Evolutionary conservation across 192 early-diverging fungal genomes (phyloP), one percentile per base, ranked within the genome.

Genomic region (Physocladia obscura): DNA sequence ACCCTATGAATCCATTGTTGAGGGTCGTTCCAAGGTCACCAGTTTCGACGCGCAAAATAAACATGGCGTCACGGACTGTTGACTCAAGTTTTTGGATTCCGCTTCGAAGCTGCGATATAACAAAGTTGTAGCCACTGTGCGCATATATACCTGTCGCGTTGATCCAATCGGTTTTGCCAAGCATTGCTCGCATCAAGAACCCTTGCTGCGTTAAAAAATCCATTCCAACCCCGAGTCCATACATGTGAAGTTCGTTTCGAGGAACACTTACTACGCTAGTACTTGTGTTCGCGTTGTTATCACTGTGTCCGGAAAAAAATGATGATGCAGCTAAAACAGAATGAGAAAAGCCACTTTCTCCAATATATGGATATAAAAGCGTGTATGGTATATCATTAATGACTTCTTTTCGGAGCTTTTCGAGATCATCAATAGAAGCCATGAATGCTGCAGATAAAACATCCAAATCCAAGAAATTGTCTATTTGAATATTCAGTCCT

Each of bases 141-240:
- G 31, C 31, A 34, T 26, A 49, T 27, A 8, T 27, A 32, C 17
- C 6, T 17, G 47, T 30, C 8, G 77, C 78, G 59, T 69, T 37
- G 2, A 72, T n/a, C 75, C 76, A 81, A 27, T 62, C 75, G 38
- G 64, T 57, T 49, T 81, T 81, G n/a, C 73, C 79, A n/a, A 34
- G 38, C 49, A 74, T 69, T 3, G 40, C 49, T 8, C 50, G 47
- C 47, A 67, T 47, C 35, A 77, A 31, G 24, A 67, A 69, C 5
- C 8, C 21, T 55, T 77, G 74, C 40, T 77, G 75, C 60, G 52
- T 55, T 8, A 57, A 50, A 26, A 69, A 60, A 39, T 81, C 79
- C 24, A 77, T 49, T 5, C 71, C 49, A 2, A 51, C 38, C 51
- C 67, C 64, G 19, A 58, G 15, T 48, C 57, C 65, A 49, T 52